Evolutionary conservation across 2,329 filamentous ascomycete genomes (phyloP).

Genomic region (Diaporthe sp.): DNA sequence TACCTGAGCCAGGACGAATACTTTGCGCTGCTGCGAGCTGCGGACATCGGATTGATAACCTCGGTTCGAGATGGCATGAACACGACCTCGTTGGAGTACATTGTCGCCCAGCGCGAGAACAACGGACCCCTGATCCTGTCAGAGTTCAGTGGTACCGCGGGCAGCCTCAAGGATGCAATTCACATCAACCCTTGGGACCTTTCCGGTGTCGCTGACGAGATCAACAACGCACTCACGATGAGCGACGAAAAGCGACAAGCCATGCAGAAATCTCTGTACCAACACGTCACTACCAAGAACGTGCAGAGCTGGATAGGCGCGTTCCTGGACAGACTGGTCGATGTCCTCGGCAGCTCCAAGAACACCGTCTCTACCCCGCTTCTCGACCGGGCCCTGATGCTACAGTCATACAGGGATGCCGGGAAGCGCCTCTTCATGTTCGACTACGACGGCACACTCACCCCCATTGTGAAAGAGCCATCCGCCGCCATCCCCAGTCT

Average conservation of each 20-base stretch:
- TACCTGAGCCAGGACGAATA: conserved; percentile 93
- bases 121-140: conserved; percentile 93
- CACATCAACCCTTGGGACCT: conserved; percentile 98
- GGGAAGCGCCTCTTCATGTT: conserved; percentile 95
- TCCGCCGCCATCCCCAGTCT: conserved; percentile 90
- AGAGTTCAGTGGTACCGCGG: conserved; percentile 95
- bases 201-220: conserved; percentile 84
- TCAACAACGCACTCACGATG: conserved; percentile 87
- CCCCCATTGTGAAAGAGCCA: conserved; percentile 93
- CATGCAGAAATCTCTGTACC: conserved; percentile 82
- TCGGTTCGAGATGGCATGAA: conserved; percentile 98
- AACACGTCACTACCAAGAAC: conserved; percentile 87
- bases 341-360: conserved; percentile 83
- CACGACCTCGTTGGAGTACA: conserved; percentile 94
- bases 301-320: conserved; percentile 88
- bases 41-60: conserved; percentile 93
- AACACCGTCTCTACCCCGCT: conserved; percentile 83
- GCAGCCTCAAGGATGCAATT: conserved; percentile 86
- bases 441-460: conserved; percentile 97
- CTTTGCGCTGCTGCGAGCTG: conserved; percentile 90
- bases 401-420: conserved; percentile 80
- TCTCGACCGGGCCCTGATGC: conserved; percentile 80
- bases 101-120: conserved; percentile 89
- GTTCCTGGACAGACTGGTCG: conserved; percentile 83
- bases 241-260: conserved; percentile 71